phyloP scores from a whole-genome alignment of 495 filamentous ascomycete genomes.

The Diplogelasinospora grovesii region DNA sequence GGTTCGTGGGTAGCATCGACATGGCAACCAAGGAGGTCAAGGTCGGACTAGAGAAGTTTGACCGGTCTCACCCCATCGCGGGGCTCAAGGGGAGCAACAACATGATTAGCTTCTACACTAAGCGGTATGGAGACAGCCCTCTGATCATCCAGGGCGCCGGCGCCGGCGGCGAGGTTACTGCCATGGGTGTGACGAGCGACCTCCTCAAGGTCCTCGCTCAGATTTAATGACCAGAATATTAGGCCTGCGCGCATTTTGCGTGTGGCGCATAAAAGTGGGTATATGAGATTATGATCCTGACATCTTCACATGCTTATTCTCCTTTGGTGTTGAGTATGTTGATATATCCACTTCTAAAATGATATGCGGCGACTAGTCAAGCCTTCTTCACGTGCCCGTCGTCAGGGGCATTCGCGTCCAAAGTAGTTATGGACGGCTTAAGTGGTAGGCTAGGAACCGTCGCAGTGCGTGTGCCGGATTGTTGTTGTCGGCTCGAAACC shows the following conservation, averaged over 20 bases:
- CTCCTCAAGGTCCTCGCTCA: slow-evolving; percentile 71
- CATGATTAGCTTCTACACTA: slow-evolving; percentile 95
- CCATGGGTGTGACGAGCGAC: slow-evolving; percentile 90
- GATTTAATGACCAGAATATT: slow-evolving; percentile 27
- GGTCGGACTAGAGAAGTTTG: slow-evolving; percentile 84
- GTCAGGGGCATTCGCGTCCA: too few relatives aligned
- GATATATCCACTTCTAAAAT: too few relatives aligned
- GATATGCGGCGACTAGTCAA: too few relatives aligned
- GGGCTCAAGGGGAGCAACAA: slow-evolving; percentile 94
- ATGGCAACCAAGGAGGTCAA: slow-evolving; percentile 66
- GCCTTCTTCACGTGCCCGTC: too few relatives aligned
- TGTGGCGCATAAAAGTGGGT: too few relatives aligned
- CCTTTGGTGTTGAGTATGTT: too few relatives aligned
- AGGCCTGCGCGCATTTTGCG: too few relatives aligned
- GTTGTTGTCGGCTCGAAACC: too few relatives aligned
- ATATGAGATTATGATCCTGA: too few relatives aligned
- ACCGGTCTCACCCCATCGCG: slow-evolving; percentile 77
- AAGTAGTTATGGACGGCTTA: too few relatives aligned
- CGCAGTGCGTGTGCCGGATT: too few relatives aligned
- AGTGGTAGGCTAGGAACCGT: background rate
- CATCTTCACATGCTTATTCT: too few relatives aligned
- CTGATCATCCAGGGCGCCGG: slow-evolving; percentile 92
- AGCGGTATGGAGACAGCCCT: slow-evolving; percentile 82
- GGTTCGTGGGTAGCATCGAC: slow-evolving; percentile 92
- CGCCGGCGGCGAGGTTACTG: slow-evolving; percentile 90